Base-by-base conservation (phyloP, 108 stramenopile genomes). In the Cyclotella kingstonii region DNA sequence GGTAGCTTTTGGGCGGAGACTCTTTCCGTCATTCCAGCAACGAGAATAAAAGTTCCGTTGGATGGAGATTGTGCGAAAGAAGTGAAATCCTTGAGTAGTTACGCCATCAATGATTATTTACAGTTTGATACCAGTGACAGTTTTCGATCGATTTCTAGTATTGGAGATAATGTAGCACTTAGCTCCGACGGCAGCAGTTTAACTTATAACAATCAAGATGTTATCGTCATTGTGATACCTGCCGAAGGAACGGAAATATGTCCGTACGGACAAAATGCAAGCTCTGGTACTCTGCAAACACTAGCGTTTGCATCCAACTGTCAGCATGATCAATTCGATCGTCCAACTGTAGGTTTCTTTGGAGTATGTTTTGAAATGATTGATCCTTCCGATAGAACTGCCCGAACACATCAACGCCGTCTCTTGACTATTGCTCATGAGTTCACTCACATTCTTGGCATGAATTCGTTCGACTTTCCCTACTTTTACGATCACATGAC, bases 401-500 rank as follows among this genome's bases (percentile, higher is more conserved):
- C 66, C 44, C 58, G 59, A 47, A 68, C 61, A 15, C 75, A 68
- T 27, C 54, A 50, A 28, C 54, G 61, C 12, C 66, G 66, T 10
- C 53, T 64, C 3, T 36, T 60, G 18, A 68, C 67, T 27, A 44
- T 76, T 10, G 59, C 60, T 1, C 80, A 81, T 54, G 81, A 82
- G 33, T 54, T 79, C 21, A 54, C 59, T 3, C 81, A 82, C 34
- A 70, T 77, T 28, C 59, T 82, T 22, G 81, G 77, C 10, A 75
- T 82, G 64, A 68, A 47, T 44, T 60, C 65, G 4, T 64, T 60
- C 31, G 56, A 77, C 19, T 72, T 66, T 39, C 63, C 69, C 1
- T 82, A 54, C 27, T 82, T 54, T 63, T 66, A 70, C 31, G 60
- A 76, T 49, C 61, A 63, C 17, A 21, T 10, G 9, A 76, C 77